A percentile compares a stretch with the other conserved stretches of the same genome.
phyloP scores from a whole-genome alignment of 352 stramenopile genomes.

The Phytophthora sojae region DNA sequence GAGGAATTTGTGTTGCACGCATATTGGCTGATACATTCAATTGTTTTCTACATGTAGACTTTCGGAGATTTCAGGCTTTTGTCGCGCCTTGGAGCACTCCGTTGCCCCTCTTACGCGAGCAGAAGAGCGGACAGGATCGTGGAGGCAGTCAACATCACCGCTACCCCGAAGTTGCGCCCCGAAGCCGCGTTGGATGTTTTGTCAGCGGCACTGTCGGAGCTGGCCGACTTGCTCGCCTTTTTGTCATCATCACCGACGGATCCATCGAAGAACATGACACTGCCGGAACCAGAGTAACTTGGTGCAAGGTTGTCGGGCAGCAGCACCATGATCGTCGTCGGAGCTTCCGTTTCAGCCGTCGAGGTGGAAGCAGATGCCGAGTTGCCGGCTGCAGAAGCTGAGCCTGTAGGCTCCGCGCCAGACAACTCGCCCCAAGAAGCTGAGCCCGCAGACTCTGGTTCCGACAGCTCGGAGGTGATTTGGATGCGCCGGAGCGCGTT shows the following conservation, averaged over 20 bases:
- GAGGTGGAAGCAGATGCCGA: slow-evolving; percentile 26
- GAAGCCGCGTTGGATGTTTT: slow-evolving; percentile 26
- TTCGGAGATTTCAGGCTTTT: neutral
- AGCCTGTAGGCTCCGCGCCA: neutral
- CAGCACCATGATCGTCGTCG: slow-evolving; percentile 69
- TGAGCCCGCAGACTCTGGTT: too few species aligned
- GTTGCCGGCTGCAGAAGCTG: slow-evolving; percentile 9
- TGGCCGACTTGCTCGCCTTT: slow-evolving; percentile 22
- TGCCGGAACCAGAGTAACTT: slow-evolving; percentile 53
- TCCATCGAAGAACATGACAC: slow-evolving; percentile 51
- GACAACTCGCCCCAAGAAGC: too few species aligned
- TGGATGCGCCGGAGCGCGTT: slow-evolving; percentile 35
- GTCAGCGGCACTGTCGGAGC: slow-evolving; percentile 18
- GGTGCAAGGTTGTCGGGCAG: slow-evolving; percentile 55
- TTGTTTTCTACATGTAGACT: neutral
- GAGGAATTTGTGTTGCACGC: neutral
- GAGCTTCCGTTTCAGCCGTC: slow-evolving; percentile 37
- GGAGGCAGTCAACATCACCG: slow-evolving; percentile 22
- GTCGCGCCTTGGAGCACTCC: neutral
- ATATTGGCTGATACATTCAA: neutral
- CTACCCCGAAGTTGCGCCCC: slow-evolving; percentile 18
- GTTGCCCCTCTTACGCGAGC: slow-evolving; percentile 23
- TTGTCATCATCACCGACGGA: slow-evolving; percentile 28
- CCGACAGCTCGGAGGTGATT: slow-evolving; percentile 11
- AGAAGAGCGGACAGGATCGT: slow-evolving; percentile 23